Base-by-base conservation (phyloP, 73 alveolate genomes). In the Paramecium biaurelia region DNA sequence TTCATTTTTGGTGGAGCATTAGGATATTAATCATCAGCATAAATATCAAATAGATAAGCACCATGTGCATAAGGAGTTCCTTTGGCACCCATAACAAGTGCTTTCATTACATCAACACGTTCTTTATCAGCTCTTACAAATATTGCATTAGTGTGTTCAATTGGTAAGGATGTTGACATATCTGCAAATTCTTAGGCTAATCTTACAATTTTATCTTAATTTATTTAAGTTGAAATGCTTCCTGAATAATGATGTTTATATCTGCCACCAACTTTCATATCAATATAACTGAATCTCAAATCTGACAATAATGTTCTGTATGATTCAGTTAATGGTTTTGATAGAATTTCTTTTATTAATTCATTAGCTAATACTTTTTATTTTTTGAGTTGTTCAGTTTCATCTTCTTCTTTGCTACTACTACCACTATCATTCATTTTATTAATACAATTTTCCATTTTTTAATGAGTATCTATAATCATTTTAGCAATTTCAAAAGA, bases 61-160 rank as follows among this genome's bases (percentile, higher is more conserved):
- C 99, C 99, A 95, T 98, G 98, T 14, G 99, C 98, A 92, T 98
- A 98, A 10, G 99, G 99, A 4, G 99, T 98, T n/a, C 98, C 99
- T 47, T 95, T 96, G 53, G 99, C 95, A 21, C 99, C 99, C 94
- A 97, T 95, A 26, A 98, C 94, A 30, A 98, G 84, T 4, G 98
- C 99, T 94, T 98, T 98, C 99, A 98, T 98, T 59, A 93, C 89
- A 92, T 97, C 99, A 92, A 98, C 98, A 68, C 99, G 92, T 85
- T 96, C 97, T 56, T 93, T 93, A 79, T 96, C 99, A 9, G 97
- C 98, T 93, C 99, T 92, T 0, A 97, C 99, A 92, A 97, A 98
- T 24, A 98, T 96, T 38, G 99, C 97, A 92, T 97, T 98, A 15
- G 99, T 98, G 79, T 96, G 96, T 72, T 98, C 99, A 18, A 95